Base-by-base conservation (phyloP, 495 filamentous ascomycete species). In the Xylaria nigripes region DNA sequence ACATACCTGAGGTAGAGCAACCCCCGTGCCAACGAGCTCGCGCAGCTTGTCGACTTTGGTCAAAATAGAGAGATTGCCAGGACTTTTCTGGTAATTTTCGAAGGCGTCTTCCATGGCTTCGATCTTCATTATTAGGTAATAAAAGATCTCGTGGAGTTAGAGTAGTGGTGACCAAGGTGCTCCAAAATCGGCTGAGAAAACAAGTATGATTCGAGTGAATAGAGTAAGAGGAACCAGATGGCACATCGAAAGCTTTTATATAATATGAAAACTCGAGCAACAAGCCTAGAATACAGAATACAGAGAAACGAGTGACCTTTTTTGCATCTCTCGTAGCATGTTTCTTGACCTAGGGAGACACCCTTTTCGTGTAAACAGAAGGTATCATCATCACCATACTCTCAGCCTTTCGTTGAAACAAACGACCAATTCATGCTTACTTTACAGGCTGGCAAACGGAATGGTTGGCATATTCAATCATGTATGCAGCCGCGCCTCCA, bases 11-110 rank as follows among this genome's bases (percentile, higher is more conserved):
- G 72, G 72, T 19, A 75, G 45, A 21, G 68, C 61, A 36, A 73
- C 36, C 44, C 64, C 57, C 0, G 67, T 63, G 51, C 69, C 70
- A n/a, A 75, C 69, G 29, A 59, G 64, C 56, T 74, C 72, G 1
- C 72, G 66, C 16, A 74, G 49, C 30, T 62, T 64, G 42, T 75
- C 71, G 15, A 74, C 66, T 42, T 71, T 74, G 13, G 62, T 61
- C 3, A 65, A 16, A 9, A 67, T 61, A 1, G 60, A 22, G 22
- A 51, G 51, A 16, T 65, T 68, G 3, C 64, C 61, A 5, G 34
- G 30, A 19, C 5, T 40, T 41, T 50, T 27, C 51, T 60, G 56
- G 0, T 56, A 45, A 3, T 24, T 41, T 9, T 29, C 19, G 7
- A 6, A 10, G 10, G 30, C 10, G 19, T 55, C 50, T 12, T 56